Evolutionary conservation across 1,284 basidiomycete genomes (phyloP), one percentile per base, ranked within the genome.

Genomic region (Porodaedalea pini): DNA sequence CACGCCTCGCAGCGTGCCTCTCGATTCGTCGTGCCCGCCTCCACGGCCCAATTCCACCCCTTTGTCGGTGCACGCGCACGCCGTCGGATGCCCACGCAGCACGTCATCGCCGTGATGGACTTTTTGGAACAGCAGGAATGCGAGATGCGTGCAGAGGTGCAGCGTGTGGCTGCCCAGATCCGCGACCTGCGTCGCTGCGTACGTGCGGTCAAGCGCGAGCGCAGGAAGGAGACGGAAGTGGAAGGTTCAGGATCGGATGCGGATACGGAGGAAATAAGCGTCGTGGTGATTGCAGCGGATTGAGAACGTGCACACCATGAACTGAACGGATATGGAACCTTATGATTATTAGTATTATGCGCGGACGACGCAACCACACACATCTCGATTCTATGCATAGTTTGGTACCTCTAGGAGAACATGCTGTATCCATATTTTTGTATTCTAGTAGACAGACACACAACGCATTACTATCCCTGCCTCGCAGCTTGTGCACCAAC

Each of bases 181-280:
- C 53, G 53, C n/a, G 53, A 54, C 21, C 41, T 54, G 23, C 45
- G 31, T n/a, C 40, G 31, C 4, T 43, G 53, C 23, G 43, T 54
- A 11, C 53, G 53, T 45, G 23, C 39, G 29, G 3, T 45, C 8
- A 54, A 36, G 29, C 25, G 53, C 8, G 51, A 41, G 15, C 25
- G 25, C 23, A 43, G 43, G 17, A 47, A 37, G 6, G 39, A 41
- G 3, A 17, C n/a, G 15, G 6, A 7, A 17, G 25, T 47, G 21
- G 13, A 31, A 27, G 17, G 21, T 21, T 47, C 45, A 13, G 45
- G 53, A 31, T 51, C 49, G n/a, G 49, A 37, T 51, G 49, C 32
- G 25, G 45, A 47, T 29, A 47, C 45, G 25, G 45, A 47, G 45
- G 45, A 31, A 17, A 27, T 47, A 27, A 15, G 23, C 25, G 45